These are phyloP conservation scores for Jaltomata sinuosa DNA, from an alignment of 257 asterid species.

Conservation along the genomic window DNA sequence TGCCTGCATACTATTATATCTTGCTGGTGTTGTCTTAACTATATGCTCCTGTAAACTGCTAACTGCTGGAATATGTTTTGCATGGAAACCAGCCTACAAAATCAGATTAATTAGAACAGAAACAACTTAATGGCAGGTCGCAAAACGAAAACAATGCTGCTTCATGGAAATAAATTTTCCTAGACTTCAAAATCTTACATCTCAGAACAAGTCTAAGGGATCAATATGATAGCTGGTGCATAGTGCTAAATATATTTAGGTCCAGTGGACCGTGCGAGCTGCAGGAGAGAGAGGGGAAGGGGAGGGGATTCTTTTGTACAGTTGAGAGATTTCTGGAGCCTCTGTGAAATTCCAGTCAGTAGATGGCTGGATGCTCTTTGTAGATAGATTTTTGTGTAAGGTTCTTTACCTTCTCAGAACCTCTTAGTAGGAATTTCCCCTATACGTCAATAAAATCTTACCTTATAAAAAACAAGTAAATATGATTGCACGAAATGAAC, in stretches of 20 bases:
- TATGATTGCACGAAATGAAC: not conserved
- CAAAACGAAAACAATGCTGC: not conserved
- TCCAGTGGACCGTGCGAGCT: not conserved
- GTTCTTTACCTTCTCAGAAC: not conserved
- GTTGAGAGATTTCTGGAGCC: too few species aligned
- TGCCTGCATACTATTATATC: slow-evolving; percentile 37
- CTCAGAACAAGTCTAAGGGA: not conserved
- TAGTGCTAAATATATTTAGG: not conserved
- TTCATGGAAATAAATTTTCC: not conserved
- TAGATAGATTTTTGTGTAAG: not conserved
- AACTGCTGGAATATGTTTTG: slow-evolving; percentile 17
- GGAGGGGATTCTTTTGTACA: too few species aligned
- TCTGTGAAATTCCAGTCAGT: too few species aligned
- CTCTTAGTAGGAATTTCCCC: not conserved
- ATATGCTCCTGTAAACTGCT: slow-evolving; percentile 23
- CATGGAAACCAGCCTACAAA: slow-evolving; percentile 28
- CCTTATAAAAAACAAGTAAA: not conserved
- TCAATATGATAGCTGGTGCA: not conserved
- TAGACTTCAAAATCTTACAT: not conserved
- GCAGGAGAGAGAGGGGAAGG: too few species aligned
- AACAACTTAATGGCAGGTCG: not conserved
- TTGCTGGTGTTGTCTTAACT: slow-evolving; percentile 13
- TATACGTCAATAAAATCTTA: not conserved
- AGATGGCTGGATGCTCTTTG: too few species aligned
- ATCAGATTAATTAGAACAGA: not conserved